phyloP scores from a whole-genome alignment of 306 rosid genomes.

The Cajanus cajan region DNA sequence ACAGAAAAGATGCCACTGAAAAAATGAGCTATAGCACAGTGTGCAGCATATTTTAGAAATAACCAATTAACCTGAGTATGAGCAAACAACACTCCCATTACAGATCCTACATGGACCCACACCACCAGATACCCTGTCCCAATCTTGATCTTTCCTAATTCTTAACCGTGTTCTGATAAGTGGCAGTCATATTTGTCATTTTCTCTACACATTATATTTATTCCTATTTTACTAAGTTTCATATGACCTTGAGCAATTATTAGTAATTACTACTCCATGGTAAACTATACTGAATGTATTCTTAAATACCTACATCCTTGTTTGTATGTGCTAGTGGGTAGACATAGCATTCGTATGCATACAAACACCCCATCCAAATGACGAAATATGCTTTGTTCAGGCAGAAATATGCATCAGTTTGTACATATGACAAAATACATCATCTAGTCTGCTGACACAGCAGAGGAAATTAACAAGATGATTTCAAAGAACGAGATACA shows the following conservation, averaged over 20 bases:
- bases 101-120: background rate
- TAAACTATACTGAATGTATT: background rate
- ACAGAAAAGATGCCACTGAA: background rate
- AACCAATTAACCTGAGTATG: constrained; percentile 2
- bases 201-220: background rate
- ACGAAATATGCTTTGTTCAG: background rate
- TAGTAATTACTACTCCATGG: background rate
- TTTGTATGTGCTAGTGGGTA: background rate
- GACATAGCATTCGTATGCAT: background rate
- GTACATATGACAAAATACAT: background rate
- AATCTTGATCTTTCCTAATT: background rate
- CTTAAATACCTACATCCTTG: background rate
- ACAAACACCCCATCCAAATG: background rate
- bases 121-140: background rate
- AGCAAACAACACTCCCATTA: background rate
- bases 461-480: constrained; percentile 11
- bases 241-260: background rate
- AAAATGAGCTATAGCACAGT: background rate
- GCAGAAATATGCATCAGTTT: constrained; percentile 8
- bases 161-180: background rate
- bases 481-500: constrained; percentile 34
- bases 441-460: background rate
- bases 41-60: background rate
- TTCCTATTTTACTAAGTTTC: background rate
- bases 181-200: background rate